Evolutionary conservation across 2,329 filamentous ascomycete genomes (phyloP).

Genomic region (Cercospora zeae-maydis): DNA sequence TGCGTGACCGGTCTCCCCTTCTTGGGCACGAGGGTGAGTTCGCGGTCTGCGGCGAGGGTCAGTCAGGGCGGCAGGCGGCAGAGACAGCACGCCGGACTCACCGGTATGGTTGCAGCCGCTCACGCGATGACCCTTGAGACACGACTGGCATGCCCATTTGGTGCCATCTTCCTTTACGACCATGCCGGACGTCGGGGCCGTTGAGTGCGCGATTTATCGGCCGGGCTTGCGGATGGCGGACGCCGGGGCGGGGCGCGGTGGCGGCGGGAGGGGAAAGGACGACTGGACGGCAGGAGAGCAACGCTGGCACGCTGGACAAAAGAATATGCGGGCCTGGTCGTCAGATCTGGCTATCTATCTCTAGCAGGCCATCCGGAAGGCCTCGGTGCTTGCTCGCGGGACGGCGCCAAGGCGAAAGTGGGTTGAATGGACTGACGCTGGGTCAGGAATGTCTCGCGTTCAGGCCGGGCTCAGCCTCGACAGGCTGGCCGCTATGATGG

Average conservation of each 20-base stretch:
- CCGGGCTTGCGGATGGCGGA: conserved; percentile 1
- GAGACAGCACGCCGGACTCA: conserved; percentile 50
- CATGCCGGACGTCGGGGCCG: conserved; percentile 28
- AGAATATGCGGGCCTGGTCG: conserved; percentile 10
- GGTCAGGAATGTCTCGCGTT: conserved; percentile 12
- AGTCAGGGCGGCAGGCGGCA: neutral
- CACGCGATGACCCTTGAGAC: conserved; percentile 95
- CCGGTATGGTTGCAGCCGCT: conserved; percentile 96
- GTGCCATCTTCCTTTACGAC: conserved; percentile 65
- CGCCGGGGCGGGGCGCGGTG: neutral
- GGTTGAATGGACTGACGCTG: neutral
- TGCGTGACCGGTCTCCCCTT: conserved; percentile 97
- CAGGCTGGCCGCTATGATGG: conserved; percentile 11
- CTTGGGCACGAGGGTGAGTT: conserved; percentile 91
- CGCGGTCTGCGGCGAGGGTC: conserved; percentile 62
- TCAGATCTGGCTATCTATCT: conserved; percentile 5
- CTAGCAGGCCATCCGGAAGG: conserved; percentile 12
- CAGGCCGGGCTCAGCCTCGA: conserved; percentile 13
- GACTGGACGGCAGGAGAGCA: neutral
- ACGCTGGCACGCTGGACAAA: conserved; percentile 8
- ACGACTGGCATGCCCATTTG: conserved; percentile 97
- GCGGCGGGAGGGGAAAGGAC: neutral
- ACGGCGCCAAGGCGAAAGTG: conserved; percentile 1
- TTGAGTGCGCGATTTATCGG: conserved; percentile 18
- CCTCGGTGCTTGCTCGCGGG: conserved; percentile 4